Conservation (phyloP, 2,329 filamentous ascomycete species). For the Aspergillus hortae region DNA sequence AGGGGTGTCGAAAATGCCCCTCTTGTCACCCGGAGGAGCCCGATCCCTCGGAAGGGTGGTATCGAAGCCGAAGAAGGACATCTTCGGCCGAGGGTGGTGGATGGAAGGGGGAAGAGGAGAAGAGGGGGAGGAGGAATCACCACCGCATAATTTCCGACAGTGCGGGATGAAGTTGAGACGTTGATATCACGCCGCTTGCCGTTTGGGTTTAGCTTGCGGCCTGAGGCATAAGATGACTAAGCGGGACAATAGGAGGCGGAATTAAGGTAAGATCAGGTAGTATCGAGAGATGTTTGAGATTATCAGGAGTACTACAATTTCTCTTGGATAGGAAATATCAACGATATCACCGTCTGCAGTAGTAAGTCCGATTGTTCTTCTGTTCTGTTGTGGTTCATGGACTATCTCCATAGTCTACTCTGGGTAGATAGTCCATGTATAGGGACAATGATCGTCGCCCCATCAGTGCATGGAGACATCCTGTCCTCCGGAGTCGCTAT, state of each 20-base stretch:
- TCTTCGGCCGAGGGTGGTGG: conserved; percentile 35
- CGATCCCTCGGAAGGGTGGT: conserved; percentile 62
- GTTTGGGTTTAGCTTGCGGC: conserved; percentile 7
- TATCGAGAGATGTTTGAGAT: too few relatives aligned
- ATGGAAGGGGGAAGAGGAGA: conserved; percentile 10
- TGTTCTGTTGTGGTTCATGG: too few relatives aligned
- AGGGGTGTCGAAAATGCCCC: conserved; percentile 71
- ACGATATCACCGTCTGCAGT: too few relatives aligned
- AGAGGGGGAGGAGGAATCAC: conserved; percentile 16
- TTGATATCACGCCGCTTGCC: conserved; percentile 18
- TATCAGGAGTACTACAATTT: too few relatives aligned
- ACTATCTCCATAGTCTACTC: too few relatives aligned
- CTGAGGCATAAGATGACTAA: neutral
- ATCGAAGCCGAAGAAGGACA: conserved; percentile 95
- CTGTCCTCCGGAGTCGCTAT: too few relatives aligned
- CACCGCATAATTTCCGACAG: conserved; percentile 15
- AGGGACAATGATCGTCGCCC: too few relatives aligned
- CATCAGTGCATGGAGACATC: too few relatives aligned
- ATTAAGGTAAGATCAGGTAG: conserved; percentile 2
- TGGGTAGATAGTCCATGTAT: too few relatives aligned
- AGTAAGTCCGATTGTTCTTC: too few relatives aligned
- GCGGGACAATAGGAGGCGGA: neutral
- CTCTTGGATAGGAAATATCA: too few relatives aligned
- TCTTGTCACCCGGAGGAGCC: conserved; percentile 66
- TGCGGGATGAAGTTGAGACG: conserved; percentile 23